These are phyloP conservation scores for Globisporangium viniferum DNA, from an alignment of 352 stramenopile genomes.

Conservation along the genomic window DNA sequence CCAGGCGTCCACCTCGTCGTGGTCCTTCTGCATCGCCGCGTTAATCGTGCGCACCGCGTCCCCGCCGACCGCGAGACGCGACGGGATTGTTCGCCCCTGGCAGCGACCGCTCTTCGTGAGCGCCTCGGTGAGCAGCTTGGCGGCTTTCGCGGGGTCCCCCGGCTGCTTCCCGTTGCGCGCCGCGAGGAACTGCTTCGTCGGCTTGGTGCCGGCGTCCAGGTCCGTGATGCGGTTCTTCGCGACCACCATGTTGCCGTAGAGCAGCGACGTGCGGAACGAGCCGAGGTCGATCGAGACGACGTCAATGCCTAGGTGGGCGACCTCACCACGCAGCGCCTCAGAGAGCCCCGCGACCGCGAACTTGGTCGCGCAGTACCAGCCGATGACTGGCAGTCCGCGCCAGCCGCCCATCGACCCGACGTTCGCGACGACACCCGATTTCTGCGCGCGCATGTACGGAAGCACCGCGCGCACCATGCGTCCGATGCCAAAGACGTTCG, in stretches of 20 bases:
- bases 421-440: conserved; percentile 29
- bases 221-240: conserved; percentile 26
- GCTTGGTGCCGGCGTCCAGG: conserved; percentile 25
- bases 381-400: conserved; percentile 25
- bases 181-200: conserved; percentile 16
- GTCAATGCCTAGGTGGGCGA: conserved; percentile 33
- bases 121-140: conserved; percentile 30
- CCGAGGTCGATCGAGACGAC: conserved; percentile 36
- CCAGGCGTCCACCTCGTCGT: conserved; percentile 11
- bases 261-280: conserved; percentile 32
- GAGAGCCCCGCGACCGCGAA: conserved; percentile 33
- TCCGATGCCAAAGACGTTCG: conserved; percentile 40
- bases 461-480: conserved; percentile 27
- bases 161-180: conserved; percentile 33
- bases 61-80: conserved; percentile 25
- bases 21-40: not conserved
- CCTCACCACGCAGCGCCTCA: conserved; percentile 27
- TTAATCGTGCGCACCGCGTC: conserved; percentile 17
- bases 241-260: conserved; percentile 21
- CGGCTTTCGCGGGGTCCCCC: conserved; percentile 27
- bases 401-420: conserved; percentile 34
- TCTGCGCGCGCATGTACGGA: conserved; percentile 31
- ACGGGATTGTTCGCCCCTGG: conserved; percentile 25
- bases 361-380: conserved; percentile 37
- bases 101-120: conserved; percentile 39